A percentile compares a stretch with the other conserved stretches of the same genome.
Evolutionary conservation across 106 monocot genomes (phyloP).

Genomic region (Hemerocallis citrina): DNA sequence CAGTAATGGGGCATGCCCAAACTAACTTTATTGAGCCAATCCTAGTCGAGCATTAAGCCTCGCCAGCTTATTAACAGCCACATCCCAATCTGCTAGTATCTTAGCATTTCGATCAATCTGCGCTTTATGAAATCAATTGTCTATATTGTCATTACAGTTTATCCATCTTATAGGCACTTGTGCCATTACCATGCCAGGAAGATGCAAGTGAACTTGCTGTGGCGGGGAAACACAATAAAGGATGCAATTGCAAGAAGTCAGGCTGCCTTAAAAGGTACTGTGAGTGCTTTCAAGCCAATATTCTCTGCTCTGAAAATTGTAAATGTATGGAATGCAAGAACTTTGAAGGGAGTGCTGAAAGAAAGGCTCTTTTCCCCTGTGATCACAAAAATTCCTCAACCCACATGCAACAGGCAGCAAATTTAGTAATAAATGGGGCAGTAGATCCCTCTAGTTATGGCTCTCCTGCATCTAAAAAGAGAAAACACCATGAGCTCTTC

Average conservation of each 20-base stretch:
- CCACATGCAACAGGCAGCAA: conserved; percentile 79
- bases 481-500: conserved; percentile 57
- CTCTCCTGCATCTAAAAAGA: conserved; percentile 63
- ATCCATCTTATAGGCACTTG: too few species aligned
- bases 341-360: conserved; percentile 85
- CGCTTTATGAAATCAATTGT: too few species aligned
- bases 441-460: conserved; percentile 52
- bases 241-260: conserved; percentile 92
- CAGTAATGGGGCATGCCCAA: too few species aligned
- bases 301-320: conserved; percentile 92
- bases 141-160: too few species aligned
- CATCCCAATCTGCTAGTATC: too few species aligned
- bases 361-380: conserved; percentile 54
- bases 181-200: conserved; percentile 58
- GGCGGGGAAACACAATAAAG: conserved; percentile 85
- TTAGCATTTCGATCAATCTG: too few species aligned
- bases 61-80: too few species aligned
- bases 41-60: too few species aligned
- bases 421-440: conserved; percentile 74
- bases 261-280: conserved; percentile 95
- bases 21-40: too few species aligned
- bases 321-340: conserved; percentile 91
- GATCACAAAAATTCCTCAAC: conserved; percentile 45
- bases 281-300: conserved; percentile 92
- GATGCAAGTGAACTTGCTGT: conserved; percentile 50